Conservation (phyloP, 345 rosid genomes). For the Populus nigra region DNA sequence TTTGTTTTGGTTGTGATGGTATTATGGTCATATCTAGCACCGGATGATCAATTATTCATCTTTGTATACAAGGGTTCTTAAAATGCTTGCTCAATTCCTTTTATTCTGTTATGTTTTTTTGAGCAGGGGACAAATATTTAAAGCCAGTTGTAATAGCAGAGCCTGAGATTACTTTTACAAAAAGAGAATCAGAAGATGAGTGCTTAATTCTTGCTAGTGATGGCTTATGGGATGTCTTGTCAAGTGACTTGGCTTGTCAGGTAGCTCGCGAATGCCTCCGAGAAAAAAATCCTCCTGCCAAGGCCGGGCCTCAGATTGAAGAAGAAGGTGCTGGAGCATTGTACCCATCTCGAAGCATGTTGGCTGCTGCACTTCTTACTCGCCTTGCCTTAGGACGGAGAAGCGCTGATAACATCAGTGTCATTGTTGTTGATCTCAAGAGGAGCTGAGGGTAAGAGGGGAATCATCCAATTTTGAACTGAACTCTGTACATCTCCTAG, state of each 20-base stretch:
- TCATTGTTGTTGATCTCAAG: constrained; percentile 65
- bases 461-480: background rate
- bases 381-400: constrained; percentile 69
- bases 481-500: constrained; percentile 12
- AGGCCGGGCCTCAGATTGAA: constrained; percentile 17
- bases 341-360: constrained; percentile 47
- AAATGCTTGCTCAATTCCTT: background rate
- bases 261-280: constrained; percentile 57
- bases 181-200: constrained; percentile 56
- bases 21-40: too few species aligned
- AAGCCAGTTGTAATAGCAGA: constrained; percentile 66
- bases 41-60: background rate
- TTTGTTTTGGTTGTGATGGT: background rate
- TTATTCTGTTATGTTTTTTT: background rate
- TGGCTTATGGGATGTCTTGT: constrained; percentile 79
- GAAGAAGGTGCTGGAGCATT: constrained; percentile 26
- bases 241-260: constrained; percentile 60
- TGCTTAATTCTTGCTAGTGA: constrained; percentile 74
- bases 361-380: constrained; percentile 68
- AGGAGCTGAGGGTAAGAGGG: constrained; percentile 15
- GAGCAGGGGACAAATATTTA: constrained; percentile 63
- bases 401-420: constrained; percentile 75
- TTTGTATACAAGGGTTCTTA: background rate
- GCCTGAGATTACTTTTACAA: constrained; percentile 53
- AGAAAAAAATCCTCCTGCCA: constrained; percentile 20